phyloP scores from a whole-genome alignment of 1,139 yeast genomes.

The Diutina mesorugosa region DNA sequence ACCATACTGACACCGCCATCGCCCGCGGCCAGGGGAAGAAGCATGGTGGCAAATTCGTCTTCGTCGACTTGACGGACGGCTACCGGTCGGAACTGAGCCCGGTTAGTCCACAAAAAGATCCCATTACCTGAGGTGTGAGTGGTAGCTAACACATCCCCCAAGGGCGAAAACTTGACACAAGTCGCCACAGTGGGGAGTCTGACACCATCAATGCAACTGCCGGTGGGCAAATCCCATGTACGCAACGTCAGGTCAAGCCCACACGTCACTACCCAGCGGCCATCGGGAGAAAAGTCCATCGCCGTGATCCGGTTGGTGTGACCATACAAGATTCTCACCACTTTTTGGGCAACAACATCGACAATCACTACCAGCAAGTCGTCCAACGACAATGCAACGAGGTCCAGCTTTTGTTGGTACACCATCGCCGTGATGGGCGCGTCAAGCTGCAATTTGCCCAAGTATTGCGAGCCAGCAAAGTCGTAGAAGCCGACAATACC shows the following conservation, averaged over 20 bases:
- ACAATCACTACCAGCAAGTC: constrained; percentile 75
- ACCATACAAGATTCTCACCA: constrained; percentile 83
- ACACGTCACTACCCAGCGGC: constrained; percentile 86
- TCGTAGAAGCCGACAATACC: constrained; percentile 84
- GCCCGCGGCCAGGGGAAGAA: constrained; percentile 72
- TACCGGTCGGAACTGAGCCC: constrained; percentile 67
- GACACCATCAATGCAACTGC: constrained; percentile 93
- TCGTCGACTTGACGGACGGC: constrained; percentile 72
- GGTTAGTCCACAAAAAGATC: constrained; percentile 83
- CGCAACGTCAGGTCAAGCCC: constrained; percentile 80
- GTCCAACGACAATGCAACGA: constrained; percentile 77
- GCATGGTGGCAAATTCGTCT: constrained; percentile 45
- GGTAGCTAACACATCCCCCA: constrained; percentile 87
- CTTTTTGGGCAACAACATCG: constrained; percentile 68
- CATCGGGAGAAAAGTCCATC: constrained; percentile 87
- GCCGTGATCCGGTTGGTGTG: constrained; percentile 84
- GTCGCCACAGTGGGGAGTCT: constrained; percentile 70
- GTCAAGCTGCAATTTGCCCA: constrained; percentile 57
- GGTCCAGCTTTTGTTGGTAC: constrained; percentile 71
- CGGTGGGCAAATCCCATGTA: constrained; percentile 97
- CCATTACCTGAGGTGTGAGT: constrained; percentile 89
- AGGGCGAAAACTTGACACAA: constrained; percentile 66
- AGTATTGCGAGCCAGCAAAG: constrained; percentile 56
- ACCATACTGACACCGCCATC: constrained; percentile 65
- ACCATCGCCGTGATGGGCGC: constrained; percentile 71